Conservation (phyloP, 2,329 filamentous ascomycete genomes). For the Fusarium sp. region DNA sequence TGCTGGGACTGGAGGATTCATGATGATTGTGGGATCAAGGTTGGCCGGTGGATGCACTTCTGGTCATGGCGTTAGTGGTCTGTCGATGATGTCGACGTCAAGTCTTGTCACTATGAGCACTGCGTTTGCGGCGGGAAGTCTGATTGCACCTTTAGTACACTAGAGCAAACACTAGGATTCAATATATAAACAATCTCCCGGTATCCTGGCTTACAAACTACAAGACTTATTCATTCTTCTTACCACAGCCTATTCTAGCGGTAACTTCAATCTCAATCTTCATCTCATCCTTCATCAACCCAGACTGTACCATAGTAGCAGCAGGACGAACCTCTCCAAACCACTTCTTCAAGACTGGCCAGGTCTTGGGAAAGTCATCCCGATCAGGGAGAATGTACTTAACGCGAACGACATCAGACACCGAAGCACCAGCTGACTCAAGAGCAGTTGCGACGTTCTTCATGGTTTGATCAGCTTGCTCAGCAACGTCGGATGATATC, state of each 20-base stretch:
- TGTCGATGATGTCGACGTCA: constrained; percentile 70
- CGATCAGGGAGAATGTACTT: constrained; percentile 63
- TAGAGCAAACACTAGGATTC: constrained; percentile 5
- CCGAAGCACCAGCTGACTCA: constrained; percentile 54
- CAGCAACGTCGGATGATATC: constrained; percentile 58
- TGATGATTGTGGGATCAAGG: constrained; percentile 70
- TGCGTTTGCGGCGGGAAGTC: constrained; percentile 65
- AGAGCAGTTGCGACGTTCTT: constrained; percentile 61
- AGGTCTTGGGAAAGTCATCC: constrained; percentile 60
- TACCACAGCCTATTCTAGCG: constrained; percentile 49
- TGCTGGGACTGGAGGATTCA: constrained; percentile 65
- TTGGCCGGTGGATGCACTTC: constrained; percentile 75
- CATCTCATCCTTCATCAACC: constrained; percentile 63
- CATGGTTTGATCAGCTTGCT: constrained; percentile 63
- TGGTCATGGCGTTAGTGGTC: constrained; percentile 75
- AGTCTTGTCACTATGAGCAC: constrained; percentile 71
- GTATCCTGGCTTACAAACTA: background rate
- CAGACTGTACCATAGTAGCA: constrained; percentile 65
- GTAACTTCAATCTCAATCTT: constrained; percentile 60
- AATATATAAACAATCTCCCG: background rate
- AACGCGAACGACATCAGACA: constrained; percentile 63
- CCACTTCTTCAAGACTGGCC: constrained; percentile 63
- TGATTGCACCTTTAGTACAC: constrained; percentile 47
- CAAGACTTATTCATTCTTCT: background rate
- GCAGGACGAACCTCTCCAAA: constrained; percentile 63